These are phyloP conservation scores for Penicillium antarcticum DNA, from an alignment of 495 filamentous ascomycete genomes.

Conservation along the genomic window DNA sequence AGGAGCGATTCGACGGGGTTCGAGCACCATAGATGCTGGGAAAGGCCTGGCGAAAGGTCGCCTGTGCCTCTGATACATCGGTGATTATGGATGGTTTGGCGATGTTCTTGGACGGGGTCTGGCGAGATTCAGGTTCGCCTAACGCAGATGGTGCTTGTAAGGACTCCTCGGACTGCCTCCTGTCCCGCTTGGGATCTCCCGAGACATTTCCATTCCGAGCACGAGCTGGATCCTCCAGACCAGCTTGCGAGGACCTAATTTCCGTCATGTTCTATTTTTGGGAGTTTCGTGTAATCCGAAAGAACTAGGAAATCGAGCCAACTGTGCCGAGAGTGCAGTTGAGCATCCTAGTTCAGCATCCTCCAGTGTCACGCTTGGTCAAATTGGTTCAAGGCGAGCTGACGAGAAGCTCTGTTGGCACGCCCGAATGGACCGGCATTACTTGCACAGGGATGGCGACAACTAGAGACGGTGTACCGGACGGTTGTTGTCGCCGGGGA, in stretches of 20 bases:
- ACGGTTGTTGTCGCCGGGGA: conserved; percentile 19
- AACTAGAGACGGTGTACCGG: conserved; percentile 31
- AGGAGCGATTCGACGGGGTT: conserved; percentile 41
- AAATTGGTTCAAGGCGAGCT: conserved; percentile 27
- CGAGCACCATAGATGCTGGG: conserved; percentile 37
- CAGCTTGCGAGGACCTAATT: conserved; percentile 27
- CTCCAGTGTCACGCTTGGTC: conserved; percentile 1
- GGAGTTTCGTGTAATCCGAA: conserved; percentile 8
- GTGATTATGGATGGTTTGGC: conserved; percentile 22
- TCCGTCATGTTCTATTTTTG: conserved; percentile 34
- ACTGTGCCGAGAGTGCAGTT: conserved; percentile 19
- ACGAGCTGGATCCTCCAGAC: conserved; percentile 30
- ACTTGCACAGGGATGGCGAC: conserved; percentile 18
- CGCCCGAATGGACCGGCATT: conserved; percentile 38
- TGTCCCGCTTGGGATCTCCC: conserved; percentile 20
- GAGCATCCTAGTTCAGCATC: conserved; percentile 18
- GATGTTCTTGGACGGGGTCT: conserved; percentile 25
- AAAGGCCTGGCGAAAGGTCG: conserved; percentile 38
- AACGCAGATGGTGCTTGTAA: conserved; percentile 17
- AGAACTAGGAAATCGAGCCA: conserved; percentile 14
- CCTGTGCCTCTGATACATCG: conserved; percentile 31
- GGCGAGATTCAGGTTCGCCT: conserved; percentile 21
- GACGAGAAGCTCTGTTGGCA: conserved; percentile 24
- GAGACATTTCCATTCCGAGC: conserved; percentile 26
- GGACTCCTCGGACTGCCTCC: conserved; percentile 22